Evolutionary conservation across 768 basidiomycete genomes (phyloP).

Genomic region (Crucibulum laeve): DNA sequence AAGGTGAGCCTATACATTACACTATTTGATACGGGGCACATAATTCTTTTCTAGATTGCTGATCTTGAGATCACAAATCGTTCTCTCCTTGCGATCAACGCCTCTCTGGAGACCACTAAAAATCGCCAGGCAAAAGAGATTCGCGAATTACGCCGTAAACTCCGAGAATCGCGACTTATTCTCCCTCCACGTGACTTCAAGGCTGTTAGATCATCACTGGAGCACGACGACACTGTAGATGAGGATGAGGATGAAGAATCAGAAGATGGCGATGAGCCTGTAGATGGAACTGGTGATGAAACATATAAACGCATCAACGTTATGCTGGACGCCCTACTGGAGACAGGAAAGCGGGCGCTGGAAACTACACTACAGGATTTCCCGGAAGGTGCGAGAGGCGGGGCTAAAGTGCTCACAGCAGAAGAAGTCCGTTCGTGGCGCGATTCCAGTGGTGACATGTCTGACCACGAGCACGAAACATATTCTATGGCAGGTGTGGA

Average conservation of each 20-base stretch:
- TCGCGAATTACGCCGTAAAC: constrained; percentile 72
- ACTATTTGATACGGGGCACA: background rate
- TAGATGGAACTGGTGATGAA: constrained; percentile 42
- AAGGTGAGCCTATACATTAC: constrained; percentile 49
- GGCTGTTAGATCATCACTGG: constrained; percentile 48
- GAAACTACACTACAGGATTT: constrained; percentile 53
- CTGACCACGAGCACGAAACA: constrained; percentile 11
- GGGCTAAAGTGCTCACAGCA: constrained; percentile 66
- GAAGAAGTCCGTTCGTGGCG: constrained; percentile 68
- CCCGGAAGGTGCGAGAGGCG: constrained; percentile 33
- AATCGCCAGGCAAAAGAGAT: constrained; percentile 82
- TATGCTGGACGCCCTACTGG: constrained; percentile 61
- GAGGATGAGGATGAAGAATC: constrained; percentile 45
- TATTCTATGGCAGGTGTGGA: constrained; percentile 3
- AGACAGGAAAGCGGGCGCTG: constrained; percentile 57
- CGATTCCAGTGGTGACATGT: constrained; percentile 23
- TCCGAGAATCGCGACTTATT: constrained; percentile 77
- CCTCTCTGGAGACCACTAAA: constrained; percentile 75
- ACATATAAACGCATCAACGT: constrained; percentile 58
- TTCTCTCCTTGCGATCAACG: constrained; percentile 82
- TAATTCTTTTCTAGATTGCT: constrained; percentile 55
- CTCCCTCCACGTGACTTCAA: constrained; percentile 64
- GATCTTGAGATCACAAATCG: constrained; percentile 90
- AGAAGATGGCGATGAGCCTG: constrained; percentile 31
- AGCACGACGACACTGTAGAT: constrained; percentile 34